Base-by-base conservation (phyloP, 352 stramenopile species). In the Plasmopara viticola region DNA sequence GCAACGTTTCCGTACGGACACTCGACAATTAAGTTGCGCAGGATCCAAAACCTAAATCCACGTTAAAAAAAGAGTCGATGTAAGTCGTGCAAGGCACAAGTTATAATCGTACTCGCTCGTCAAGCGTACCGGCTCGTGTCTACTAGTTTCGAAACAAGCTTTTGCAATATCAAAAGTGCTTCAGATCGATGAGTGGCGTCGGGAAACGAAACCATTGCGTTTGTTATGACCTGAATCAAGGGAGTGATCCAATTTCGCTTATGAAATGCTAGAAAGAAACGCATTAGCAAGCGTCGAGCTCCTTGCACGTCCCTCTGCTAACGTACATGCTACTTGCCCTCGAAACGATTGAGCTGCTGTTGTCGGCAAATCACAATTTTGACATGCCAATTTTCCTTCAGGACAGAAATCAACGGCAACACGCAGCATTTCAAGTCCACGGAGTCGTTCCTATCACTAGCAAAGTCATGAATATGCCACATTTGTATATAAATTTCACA, bases 1-100 rank as follows among this genome's bases (percentile, higher is more conserved):
- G 61, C 54, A 10, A 88, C 74, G 15, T 92, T 92, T 8, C 68
- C 78, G 49, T 90, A 92, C 2, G 78, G 81, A 39, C 81, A 92
- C 33, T 73, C 68, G 12, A 78, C 47, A 4, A 66, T 48, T 12
- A 91, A 37, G 13, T 39, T 42, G n/a, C 44, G 53, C 10, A 88
- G 53, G 33, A 88, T 28, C 44, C 41, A 66, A 48, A 90, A 87
- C 8, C 79, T 86, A 38, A 15, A 18, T 17, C 7, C 10, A 12
- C 10, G 10, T 35, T 35, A 0, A 35, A 2, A 35, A 44, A 29
- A 30, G 2, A 44, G 30, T 44, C 7, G 20, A 25, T 25, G 3
- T 25, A 25, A 25, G 20, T 25, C 20, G 20, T 25, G 20, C 20
- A 25, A 25, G 20, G 20, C 20, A 25, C 20, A 25, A 25, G 20